Base-by-base conservation (phyloP, 2,329 filamentous ascomycete genomes). In the Alternaria sp. region DNA sequence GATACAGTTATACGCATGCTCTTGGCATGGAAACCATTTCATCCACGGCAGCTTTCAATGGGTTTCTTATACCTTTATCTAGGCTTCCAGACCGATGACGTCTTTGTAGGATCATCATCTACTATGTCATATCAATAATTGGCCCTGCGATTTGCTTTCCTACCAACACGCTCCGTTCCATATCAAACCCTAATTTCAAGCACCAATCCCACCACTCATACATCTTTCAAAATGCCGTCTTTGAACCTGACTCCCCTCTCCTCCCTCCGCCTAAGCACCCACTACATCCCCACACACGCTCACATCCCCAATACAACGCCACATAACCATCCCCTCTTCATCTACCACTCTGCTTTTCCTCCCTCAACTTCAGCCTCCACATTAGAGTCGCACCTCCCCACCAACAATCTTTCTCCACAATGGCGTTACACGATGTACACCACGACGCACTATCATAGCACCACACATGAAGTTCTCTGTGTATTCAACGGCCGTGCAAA, bases 391-490 rank as follows among this genome's bases (percentile, higher is more conserved):
- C 88, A 88, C 63, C 81, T 92, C 6, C 71, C 72, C 7, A 69
- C 74, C 4, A 73, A 86, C 16, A 84, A 82, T 7, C 85, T 87
- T 34, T 71, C 69, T 1, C 88, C 89, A 0, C 86, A 89, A 70
- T 91, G 89, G 89, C 82, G 86, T 26, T 91, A 88, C 76, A 87
- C 87, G 16, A 91, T 91, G 88, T 91, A 89, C 75, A 76, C 74
- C 36, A 85, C 83, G 6, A 87, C 84, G 1, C 89, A 91, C 76
- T 92, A 89, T 74, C 89, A 92, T 78, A 87, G 82, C 67, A 91
- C 84, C 0, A 84, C 86, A 0, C 89, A 91, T 72, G 88, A 91
- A 77, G 84, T 91, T 3, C 83, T 92, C 3, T 86, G 83, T 65
- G 82, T 91, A 48, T 82, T 83, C 42, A 76, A 76, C 3, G 88